phyloP scores from a whole-genome alignment of 345 rosid species.

The Populus alba region DNA sequence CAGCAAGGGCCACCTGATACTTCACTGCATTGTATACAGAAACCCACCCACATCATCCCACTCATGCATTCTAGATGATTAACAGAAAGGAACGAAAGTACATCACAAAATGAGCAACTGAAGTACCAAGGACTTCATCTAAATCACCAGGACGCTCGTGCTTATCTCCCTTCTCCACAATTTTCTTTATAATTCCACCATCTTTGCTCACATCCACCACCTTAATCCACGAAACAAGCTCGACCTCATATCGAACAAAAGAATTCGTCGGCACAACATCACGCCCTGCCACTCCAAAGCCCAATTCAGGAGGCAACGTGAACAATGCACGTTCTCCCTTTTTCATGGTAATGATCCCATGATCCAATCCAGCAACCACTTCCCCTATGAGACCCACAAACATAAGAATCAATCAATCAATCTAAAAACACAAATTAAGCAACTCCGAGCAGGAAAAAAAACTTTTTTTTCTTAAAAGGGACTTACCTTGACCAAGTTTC shows the following conservation, averaged over 20 bases:
- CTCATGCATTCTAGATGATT: background rate
- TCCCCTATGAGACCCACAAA: constrained; percentile 25
- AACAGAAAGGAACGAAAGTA: constrained; percentile 5
- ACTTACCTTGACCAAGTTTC: constrained; percentile 50
- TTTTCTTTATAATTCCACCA: constrained; percentile 57
- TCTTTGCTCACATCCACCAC: constrained; percentile 54
- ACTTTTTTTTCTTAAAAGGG: background rate
- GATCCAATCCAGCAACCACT: constrained; percentile 48
- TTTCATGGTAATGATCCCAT: constrained; percentile 50
- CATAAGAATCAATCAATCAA: background rate
- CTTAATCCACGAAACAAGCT: constrained; percentile 53
- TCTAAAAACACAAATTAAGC: constrained; percentile 1
- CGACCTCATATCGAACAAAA: constrained; percentile 44
- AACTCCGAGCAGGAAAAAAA: background rate
- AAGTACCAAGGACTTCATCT: constrained; percentile 64
- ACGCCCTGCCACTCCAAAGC: constrained; percentile 41
- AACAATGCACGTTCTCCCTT: constrained; percentile 57
- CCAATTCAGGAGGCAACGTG: constrained; percentile 48
- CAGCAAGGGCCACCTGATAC: constrained; percentile 38
- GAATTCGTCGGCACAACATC: constrained; percentile 46
- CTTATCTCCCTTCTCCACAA: constrained; percentile 43
- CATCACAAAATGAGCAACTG: background rate
- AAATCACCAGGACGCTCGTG: constrained; percentile 44
- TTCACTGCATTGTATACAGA: constrained; percentile 41
- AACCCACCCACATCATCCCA: background rate